Base-by-base conservation (phyloP, 257 asterid species). In the Solanum sejunctum region DNA sequence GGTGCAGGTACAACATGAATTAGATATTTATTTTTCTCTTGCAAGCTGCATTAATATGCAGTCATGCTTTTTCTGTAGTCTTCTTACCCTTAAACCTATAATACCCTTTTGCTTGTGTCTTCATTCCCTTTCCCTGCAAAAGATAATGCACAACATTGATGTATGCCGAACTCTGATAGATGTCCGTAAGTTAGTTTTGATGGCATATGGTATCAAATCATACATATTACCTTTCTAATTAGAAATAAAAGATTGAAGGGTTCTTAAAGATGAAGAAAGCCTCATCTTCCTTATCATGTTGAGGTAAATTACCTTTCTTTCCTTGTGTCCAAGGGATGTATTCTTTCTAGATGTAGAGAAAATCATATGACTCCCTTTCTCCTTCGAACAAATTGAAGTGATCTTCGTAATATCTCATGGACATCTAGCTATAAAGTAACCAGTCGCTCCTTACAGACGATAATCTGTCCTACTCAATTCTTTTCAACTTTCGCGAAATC, bases 1-100 rank as follows among this genome's bases (percentile, higher is more conserved):
- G 80, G 92, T 97, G 41, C 93, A 94, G 98, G 99, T 95, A 90
- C 66, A 28, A 58, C 28, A 32, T 78, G 66, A 78, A 21, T 47
- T 12, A 55, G 20, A 28, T 81, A 63, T 28, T 82, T 49, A 18
- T 54, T 63, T 51, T 61, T 39, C 54, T 51, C n/a, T 12, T 78
- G 87, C 77, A 61, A 21, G 39, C 84, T 58, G 61, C 43, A 21
- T 69, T 16, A 36, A 36, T 69, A 17, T 69, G 51, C 78, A 9
- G 16, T 70, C 52, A 17, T 39, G 23, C 52, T 70, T 26, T 39
- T 70, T 39, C 52, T 5, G 26, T 70, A 17, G 78, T 39, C 39
- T 70, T 70, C 78, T 70, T 8, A 39, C 78, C 78, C 41, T 70
- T 70, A 39, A 39, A 17, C 54, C 28, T 39, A 8, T 39, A 39